These are phyloP conservation scores for Golovinomyces cichoracearum DNA, from an alignment of 2,329 filamentous ascomycete species.

Conservation along the genomic window DNA sequence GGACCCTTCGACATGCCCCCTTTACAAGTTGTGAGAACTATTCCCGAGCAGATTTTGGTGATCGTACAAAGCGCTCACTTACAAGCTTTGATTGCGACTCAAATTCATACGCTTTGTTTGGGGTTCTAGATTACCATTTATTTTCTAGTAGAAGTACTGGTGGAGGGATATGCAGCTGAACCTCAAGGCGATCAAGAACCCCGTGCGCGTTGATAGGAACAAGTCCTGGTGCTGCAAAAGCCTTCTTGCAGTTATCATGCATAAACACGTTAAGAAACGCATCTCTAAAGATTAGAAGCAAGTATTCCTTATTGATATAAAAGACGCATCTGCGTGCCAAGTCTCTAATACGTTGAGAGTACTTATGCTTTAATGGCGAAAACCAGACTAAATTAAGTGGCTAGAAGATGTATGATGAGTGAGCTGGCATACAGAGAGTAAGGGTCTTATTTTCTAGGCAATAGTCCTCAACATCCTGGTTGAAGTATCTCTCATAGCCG, in stretches of 20 bases:
- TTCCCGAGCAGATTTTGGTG: too few species aligned
- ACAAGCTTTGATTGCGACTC: not conserved
- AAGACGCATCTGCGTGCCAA: not conserved
- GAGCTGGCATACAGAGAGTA: slow-evolving; percentile 7
- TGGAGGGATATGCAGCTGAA: not conserved
- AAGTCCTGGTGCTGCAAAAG: not conserved
- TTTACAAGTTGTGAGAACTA: too few species aligned
- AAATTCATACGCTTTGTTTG: not conserved
- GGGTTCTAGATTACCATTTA: too few species aligned
- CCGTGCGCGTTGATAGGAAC: too few species aligned
- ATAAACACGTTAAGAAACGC: not conserved
- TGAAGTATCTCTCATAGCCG: slow-evolving; percentile 12
- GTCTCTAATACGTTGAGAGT: slow-evolving; percentile 7
- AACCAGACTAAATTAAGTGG: slow-evolving; percentile 19
- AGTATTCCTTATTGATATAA: not conserved
- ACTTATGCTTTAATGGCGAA: slow-evolving; percentile 15
- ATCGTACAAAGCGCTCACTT: too few species aligned
- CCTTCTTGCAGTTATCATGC: not conserved
- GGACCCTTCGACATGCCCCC: too few species aligned
- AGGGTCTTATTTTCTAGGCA: slow-evolving; percentile 17
- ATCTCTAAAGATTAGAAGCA: not conserved
- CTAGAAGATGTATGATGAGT: slow-evolving; percentile 18
- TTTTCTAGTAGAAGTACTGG: too few species aligned
- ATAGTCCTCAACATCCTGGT: slow-evolving; percentile 15
- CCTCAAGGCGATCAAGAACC: not conserved